Evolutionary conservation across 1,284 basidiomycete species (phyloP).

Genomic region (Ceratobasidium sp.): DNA sequence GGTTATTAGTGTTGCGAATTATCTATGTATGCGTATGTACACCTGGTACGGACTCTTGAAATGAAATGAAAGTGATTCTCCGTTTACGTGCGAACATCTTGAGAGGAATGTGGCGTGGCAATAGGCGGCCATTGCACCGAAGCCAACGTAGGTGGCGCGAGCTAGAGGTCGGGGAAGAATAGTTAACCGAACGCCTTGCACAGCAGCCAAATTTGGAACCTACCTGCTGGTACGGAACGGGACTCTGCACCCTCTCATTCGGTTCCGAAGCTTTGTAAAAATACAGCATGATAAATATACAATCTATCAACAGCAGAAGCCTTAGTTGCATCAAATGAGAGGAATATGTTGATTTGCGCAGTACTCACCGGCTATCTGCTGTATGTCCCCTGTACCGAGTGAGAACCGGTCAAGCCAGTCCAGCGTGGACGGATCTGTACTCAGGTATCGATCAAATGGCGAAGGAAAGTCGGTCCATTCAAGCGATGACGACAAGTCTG

Average conservation of each 20-base stretch:
- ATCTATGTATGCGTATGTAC: slow-evolving; percentile 26
- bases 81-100: slow-evolving; percentile 16
- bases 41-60: neutral
- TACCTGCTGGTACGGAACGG: slow-evolving; percentile 41
- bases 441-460: slow-evolving; percentile 41
- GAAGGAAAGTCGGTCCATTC: slow-evolving; percentile 44
- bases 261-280: slow-evolving; percentile 44
- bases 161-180: neutral
- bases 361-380: slow-evolving; percentile 42
- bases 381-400: slow-evolving; percentile 18
- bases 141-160: slow-evolving; percentile 36
- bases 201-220: neutral
- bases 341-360: neutral
- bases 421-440: slow-evolving; percentile 30
- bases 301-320: slow-evolving; percentile 21
- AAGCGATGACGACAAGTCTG: slow-evolving; percentile 26
- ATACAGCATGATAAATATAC: slow-evolving; percentile 38
- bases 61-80: slow-evolving; percentile 19
- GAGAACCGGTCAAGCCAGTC: slow-evolving; percentile 38
- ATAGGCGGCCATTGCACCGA: slow-evolving; percentile 40
- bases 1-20: slow-evolving; percentile 9
- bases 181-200: neutral
- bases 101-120: slow-evolving; percentile 18
- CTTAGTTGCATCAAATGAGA: neutral
- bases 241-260: slow-evolving; percentile 40